These are phyloP conservation scores for Neofusicoccum sp. DNA, from an alignment of 2,329 filamentous ascomycete genomes.

Conservation along the genomic window DNA sequence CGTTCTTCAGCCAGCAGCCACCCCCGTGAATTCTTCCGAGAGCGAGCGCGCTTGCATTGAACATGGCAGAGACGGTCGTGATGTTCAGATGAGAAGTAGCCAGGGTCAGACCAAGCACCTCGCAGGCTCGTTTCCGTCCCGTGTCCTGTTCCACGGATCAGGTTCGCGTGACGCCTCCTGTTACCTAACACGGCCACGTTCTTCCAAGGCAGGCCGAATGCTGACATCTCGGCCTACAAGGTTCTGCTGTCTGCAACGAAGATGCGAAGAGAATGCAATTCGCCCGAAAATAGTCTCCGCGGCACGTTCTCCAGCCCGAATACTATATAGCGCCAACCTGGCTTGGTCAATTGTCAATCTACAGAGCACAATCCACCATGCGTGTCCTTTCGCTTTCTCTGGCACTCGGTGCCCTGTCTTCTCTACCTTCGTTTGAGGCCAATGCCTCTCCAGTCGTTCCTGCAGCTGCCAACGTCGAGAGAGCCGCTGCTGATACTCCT, in stretches of 20 bases:
- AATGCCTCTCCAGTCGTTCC: not conserved
- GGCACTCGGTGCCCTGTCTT: slow-evolving; percentile 1
- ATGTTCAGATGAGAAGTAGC: not conserved
- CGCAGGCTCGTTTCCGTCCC: slow-evolving; percentile 1
- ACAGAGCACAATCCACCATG: not conserved
- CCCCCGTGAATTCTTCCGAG: too few species aligned
- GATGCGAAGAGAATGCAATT: not conserved
- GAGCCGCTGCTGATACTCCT: not conserved
- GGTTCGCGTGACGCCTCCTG: slow-evolving; percentile 1
- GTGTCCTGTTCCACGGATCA: slow-evolving; percentile 8
- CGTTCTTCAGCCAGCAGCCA: too few species aligned
- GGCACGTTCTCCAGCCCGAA: not conserved
- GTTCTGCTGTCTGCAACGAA: not conserved
- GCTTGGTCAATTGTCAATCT: not conserved
- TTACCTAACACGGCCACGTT: slow-evolving; percentile 2
- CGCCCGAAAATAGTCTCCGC: not conserved
- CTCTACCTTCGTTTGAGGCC: not conserved
- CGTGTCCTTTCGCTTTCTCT: not conserved
- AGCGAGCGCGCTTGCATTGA: too few species aligned
- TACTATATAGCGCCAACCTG: not conserved
- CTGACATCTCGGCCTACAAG: slow-evolving; percentile 2
- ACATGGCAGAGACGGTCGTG: too few species aligned
- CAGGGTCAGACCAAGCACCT: not conserved
- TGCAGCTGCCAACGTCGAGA: not conserved
- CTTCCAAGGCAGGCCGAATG: not conserved